Evolutionary conservation across 495 filamentous ascomycete species (phyloP).

Genomic region (Aspergillus mulundensis): DNA sequence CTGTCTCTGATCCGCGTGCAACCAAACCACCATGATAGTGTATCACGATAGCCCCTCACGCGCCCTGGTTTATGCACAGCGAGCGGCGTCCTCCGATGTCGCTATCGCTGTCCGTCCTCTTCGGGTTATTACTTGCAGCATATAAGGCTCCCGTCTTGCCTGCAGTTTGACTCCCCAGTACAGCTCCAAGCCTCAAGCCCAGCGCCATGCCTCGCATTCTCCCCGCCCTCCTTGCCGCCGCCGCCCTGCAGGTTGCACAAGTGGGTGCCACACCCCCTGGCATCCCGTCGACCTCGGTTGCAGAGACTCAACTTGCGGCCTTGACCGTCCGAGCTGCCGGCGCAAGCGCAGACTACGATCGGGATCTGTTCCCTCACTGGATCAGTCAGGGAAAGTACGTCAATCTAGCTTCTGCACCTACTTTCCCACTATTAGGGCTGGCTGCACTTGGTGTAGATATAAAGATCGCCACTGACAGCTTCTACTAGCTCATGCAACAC

Average conservation of each 20-base stretch:
- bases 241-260: background rate
- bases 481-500: constrained; percentile 53
- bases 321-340: constrained; percentile 52
- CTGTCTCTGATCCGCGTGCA: background rate
- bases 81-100: background rate
- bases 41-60: background rate
- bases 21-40: background rate
- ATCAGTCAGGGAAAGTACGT: constrained; percentile 44
- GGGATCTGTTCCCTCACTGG: constrained; percentile 67
- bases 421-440: background rate
- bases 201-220: constrained; percentile 2
- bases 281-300: constrained; percentile 53
- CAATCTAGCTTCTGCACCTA: background rate
- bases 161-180: background rate
- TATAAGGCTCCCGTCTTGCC: background rate
- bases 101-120: background rate
- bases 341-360: constrained; percentile 52
- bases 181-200: background rate
- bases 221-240: constrained; percentile 4
- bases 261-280: constrained; percentile 44
- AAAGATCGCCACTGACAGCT: too few relatives aligned
- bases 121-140: background rate
- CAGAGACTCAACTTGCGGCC: constrained; percentile 49
- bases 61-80: background rate
- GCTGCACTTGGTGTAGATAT: too few relatives aligned